Percentiles rank a stretch among this genome's conserved stretches.
phyloP scores from a whole-genome alignment of 2,329 filamentous ascomycete genomes.

The Alternaria gansuensis region DNA sequence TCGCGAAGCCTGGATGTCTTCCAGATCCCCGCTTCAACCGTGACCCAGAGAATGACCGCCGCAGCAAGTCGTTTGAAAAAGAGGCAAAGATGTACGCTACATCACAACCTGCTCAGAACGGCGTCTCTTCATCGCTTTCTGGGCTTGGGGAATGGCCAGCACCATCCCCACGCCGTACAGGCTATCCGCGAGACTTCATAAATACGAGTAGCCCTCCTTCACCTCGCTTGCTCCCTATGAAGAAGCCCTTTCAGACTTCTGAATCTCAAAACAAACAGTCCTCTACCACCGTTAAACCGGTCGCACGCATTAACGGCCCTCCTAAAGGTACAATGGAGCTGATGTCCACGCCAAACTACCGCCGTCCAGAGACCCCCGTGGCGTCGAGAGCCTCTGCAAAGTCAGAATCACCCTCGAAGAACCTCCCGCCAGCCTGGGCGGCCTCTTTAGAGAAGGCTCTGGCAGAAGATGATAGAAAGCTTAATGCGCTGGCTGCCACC shows the following conservation, averaged over 20 bases:
- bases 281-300: not conserved
- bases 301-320: not conserved
- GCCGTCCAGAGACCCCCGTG: not conserved
- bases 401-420: not conserved
- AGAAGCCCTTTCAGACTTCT: not conserved
- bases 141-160: constrained; percentile 3
- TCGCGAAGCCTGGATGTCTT: constrained; percentile 12
- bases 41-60: not conserved
- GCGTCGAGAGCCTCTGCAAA: not conserved
- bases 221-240: too few relatives aligned
- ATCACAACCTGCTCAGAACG: not conserved
- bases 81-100: not conserved
- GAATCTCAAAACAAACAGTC: not conserved
- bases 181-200: not conserved
- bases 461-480: not conserved
- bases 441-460: constrained; percentile 12
- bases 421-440: not conserved
- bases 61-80: not conserved
- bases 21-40: constrained; percentile 21
- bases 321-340: constrained; percentile 1
- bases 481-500: not conserved
- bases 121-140: not conserved
- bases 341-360: not conserved
- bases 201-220: not conserved
- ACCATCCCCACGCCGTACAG: not conserved